phyloP scores from a whole-genome alignment of 768 basidiomycete genomes.

The Clavaria fumosa region DNA sequence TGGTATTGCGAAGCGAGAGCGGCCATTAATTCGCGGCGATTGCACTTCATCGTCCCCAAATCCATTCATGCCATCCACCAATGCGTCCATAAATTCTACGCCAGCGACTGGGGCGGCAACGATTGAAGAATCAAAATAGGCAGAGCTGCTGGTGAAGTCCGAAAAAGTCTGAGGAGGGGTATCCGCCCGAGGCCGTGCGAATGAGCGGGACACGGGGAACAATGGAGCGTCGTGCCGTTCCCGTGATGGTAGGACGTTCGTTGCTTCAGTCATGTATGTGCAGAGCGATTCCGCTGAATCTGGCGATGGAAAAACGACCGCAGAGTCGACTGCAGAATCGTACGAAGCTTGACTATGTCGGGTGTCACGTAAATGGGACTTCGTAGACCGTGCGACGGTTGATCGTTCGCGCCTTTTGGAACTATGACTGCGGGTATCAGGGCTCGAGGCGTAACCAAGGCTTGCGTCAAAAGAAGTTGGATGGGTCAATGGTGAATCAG shows the following conservation, averaged over 20 bases:
- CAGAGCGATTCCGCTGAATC: conserved; percentile 32
- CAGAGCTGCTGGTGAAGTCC: background rate
- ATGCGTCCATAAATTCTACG: conserved; percentile 77
- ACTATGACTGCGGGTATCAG: conserved; percentile 21
- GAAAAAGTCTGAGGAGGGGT: conserved; percentile 60
- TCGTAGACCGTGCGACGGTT: conserved; percentile 28
- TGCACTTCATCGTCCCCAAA: conserved; percentile 32
- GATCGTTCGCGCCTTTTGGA: conserved; percentile 15
- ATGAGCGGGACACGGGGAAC: conserved; percentile 42
- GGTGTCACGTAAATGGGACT: conserved; percentile 17
- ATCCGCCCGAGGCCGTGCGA: conserved; percentile 51
- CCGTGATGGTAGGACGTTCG: too few species aligned
- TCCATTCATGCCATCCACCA: conserved; percentile 84
- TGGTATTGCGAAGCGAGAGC: conserved; percentile 39
- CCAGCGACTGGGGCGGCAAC: conserved; percentile 67
- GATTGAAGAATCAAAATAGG: background rate
- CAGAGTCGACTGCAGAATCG: conserved; percentile 7
- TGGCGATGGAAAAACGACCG: background rate
- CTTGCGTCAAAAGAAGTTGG: conserved; percentile 33
- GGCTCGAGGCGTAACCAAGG: conserved; percentile 24
- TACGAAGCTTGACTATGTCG: conserved; percentile 14
- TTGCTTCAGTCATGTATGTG: too few species aligned
- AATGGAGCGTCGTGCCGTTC: conserved; percentile 15
- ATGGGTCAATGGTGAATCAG: conserved; percentile 16
- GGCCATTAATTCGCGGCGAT: conserved; percentile 26